A percentile compares a stretch with the other conserved stretches of the same genome.
Conservation (phyloP, 495 filamentous ascomycete genomes). For the Aspergillus cavernicola region DNA sequence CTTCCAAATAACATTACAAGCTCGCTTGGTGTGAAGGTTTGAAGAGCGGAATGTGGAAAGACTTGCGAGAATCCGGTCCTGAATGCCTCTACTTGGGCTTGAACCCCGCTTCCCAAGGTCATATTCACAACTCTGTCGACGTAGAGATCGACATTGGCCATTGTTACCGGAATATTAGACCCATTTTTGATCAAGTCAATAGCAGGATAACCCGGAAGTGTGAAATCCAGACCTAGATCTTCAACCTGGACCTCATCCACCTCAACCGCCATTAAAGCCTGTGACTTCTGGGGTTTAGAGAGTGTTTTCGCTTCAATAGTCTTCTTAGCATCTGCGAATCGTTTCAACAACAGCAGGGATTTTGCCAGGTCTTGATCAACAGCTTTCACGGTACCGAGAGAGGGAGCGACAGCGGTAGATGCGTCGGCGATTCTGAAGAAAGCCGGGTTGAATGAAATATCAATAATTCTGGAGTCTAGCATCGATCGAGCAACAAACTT, state of each 20-base stretch:
- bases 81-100: constrained; percentile 88
- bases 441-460: constrained; percentile 94
- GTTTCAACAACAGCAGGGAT: constrained; percentile 83
- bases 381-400: constrained; percentile 84
- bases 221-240: constrained; percentile 89
- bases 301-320: constrained; percentile 68
- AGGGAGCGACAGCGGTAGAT: constrained; percentile 69
- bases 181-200: constrained; percentile 82
- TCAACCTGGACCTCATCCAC: constrained; percentile 76
- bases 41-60: constrained; percentile 89
- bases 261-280: constrained; percentile 61
- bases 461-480: constrained; percentile 97
- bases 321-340: constrained; percentile 79
- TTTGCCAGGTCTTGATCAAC: constrained; percentile 85
- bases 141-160: constrained; percentile 85
- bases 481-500: constrained; percentile 98
- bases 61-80: constrained; percentile 89
- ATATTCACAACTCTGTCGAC: constrained; percentile 87
- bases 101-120: constrained; percentile 84
- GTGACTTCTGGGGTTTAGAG: constrained; percentile 62
- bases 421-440: constrained; percentile 93
- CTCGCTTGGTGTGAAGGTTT: constrained; percentile 93
- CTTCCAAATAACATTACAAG: constrained; percentile 95
- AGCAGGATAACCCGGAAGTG: constrained; percentile 83
- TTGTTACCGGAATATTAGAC: constrained; percentile 68